phyloP scores from a whole-genome alignment of 106 monocot species.

The Alisma plantagoaquatica region DNA sequence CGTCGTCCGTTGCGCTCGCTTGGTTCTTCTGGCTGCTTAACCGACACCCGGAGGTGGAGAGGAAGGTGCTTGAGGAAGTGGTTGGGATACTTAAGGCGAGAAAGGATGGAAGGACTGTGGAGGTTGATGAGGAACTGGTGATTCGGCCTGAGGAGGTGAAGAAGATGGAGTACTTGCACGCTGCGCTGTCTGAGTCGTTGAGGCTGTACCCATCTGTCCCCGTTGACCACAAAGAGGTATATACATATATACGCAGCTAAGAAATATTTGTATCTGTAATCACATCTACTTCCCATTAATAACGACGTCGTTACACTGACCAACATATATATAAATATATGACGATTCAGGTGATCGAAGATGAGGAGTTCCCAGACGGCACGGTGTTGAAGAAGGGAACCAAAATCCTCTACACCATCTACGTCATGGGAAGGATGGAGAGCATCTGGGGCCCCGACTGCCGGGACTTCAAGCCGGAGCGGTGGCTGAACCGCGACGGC shows the following conservation, averaged over 20 bases:
- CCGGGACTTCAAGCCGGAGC: slow-evolving; percentile 75
- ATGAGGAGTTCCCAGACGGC: slow-evolving; percentile 26
- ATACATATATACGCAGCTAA: neutral
- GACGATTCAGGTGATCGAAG: slow-evolving; percentile 14
- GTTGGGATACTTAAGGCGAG: slow-evolving; percentile 1
- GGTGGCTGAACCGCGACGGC: slow-evolving; percentile 39
- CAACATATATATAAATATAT: neutral
- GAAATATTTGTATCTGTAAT: neutral
- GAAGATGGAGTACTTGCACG: slow-evolving; percentile 63
- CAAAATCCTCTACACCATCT: slow-evolving; percentile 80
- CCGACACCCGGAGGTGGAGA: slow-evolving; percentile 11
- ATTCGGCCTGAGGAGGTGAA: slow-evolving; percentile 47
- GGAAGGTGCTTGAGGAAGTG: slow-evolving; percentile 5
- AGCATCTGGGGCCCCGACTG: slow-evolving; percentile 95
- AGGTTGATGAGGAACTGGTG: slow-evolving; percentile 2
- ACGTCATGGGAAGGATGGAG: slow-evolving; percentile 92
- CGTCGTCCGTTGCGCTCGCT: slow-evolving; percentile 87
- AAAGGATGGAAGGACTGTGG: neutral
- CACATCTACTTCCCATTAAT: neutral
- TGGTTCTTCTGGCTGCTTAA: slow-evolving; percentile 47
- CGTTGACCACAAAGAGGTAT: slow-evolving; percentile 38
- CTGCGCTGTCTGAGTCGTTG: slow-evolving; percentile 53
- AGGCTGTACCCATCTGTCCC: slow-evolving; percentile 64
- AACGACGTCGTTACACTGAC: neutral
- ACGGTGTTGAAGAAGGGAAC: slow-evolving; percentile 50